Base-by-base conservation (phyloP, 345 rosid species). In the Salix viminalis region DNA sequence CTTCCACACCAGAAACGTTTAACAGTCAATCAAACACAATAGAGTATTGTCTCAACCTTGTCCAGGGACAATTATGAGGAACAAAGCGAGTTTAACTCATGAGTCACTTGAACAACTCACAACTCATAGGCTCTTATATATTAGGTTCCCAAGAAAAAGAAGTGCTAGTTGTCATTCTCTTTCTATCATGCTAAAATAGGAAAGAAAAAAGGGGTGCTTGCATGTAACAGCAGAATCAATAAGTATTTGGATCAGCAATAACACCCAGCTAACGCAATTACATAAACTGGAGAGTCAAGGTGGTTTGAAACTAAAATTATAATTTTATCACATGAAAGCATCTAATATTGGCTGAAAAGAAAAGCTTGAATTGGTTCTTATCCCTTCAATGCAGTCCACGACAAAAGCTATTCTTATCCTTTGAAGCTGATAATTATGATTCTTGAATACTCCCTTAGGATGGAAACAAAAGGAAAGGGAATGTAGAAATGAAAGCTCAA, bases 21-120 rank as follows among this genome's bases (percentile, higher is more conserved):
- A 48, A 34, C 7, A 4, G 18, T 46, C 4, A 13, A 62, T 58
- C 16, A 28, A 21, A 19, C 32, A 67, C 23, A 26, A 58, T 39
- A 28, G 73, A 19, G 76, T 52, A 73, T 44, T 10, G 52, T 19
- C 76, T 62, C 58, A 42, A 62, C 52, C 76, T 24, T 26, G 41
- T 12, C 50, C 41, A 62, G 5, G 54, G 64, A 60, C 56, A 41
- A 42, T 1, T 26, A 58, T 16, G 12, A 34, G 60, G 34, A 44
- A 46, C 19, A 13, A 12, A 6, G 14, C 14, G 16, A 36, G 19
- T 24, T 5, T 4, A 5, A 56, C 19, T 56, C 42, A 71, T 7
- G 32, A 56, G 28, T 14, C 34, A 19, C 24, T 21, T 3, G 61
- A 50, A 44, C 26, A n/a, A 69, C 21, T 30, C 72, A 69, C 58